Evolutionary conservation across 2,329 filamentous ascomycete species (phyloP).

Genomic region (Fusarium papillatum): DNA sequence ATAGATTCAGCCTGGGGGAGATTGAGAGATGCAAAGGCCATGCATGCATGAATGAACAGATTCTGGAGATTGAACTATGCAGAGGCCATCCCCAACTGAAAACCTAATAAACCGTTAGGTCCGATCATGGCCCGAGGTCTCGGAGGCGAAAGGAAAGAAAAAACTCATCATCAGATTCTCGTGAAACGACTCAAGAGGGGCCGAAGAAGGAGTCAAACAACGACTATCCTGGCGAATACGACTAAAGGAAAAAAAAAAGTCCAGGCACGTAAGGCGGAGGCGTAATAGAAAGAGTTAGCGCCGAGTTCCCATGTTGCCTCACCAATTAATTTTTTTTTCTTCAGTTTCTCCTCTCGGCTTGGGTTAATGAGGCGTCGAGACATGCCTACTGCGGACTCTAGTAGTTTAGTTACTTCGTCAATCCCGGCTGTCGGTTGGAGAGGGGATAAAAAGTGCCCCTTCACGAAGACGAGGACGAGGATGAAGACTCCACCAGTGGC

Average conservation of each 20-base stretch:
- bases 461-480: neutral
- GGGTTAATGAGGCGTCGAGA: slow-evolving; percentile 31
- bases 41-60: neutral
- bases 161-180: neutral
- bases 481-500: slow-evolving; percentile 36
- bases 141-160: neutral
- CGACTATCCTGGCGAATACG: neutral
- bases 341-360: slow-evolving; percentile 9
- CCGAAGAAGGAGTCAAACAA: slow-evolving; percentile 4
- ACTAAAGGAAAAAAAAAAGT: neutral
- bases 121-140: neutral
- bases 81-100: neutral
- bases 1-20: slow-evolving; percentile 4
- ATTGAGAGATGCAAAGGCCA: neutral
- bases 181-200: slow-evolving; percentile 15
- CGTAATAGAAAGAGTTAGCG: slow-evolving; percentile 8
- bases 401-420: slow-evolving; percentile 42
- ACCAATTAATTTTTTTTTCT: slow-evolving; percentile 13
- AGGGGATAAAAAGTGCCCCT: slow-evolving; percentile 17
- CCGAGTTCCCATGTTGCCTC: slow-evolving; percentile 23
- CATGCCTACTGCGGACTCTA: slow-evolving; percentile 35
- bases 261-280: slow-evolving; percentile 16
- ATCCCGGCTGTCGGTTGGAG: slow-evolving; percentile 39
- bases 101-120: neutral
- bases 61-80: neutral